These are phyloP conservation scores for Phaeosphaeria sp. DNA, from an alignment of 2,329 filamentous ascomycete genomes.

Conservation along the genomic window DNA sequence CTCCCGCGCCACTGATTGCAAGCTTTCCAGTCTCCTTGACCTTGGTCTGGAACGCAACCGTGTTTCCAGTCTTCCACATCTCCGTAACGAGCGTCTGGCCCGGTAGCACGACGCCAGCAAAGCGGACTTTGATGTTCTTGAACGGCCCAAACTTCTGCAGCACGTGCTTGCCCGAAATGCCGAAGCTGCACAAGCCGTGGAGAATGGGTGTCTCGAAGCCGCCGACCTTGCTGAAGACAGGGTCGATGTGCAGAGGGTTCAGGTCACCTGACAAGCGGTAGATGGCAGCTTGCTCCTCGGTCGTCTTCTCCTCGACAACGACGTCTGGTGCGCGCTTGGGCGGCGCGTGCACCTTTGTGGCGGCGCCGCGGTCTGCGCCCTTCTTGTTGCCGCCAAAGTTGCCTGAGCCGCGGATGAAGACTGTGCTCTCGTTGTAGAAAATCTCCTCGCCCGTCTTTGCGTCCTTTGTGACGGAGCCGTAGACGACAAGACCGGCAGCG, in stretches of 20 bases:
- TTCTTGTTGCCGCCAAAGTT: conserved; percentile 87
- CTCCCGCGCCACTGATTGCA: conserved; percentile 81
- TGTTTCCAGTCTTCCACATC: conserved; percentile 89
- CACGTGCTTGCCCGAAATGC: conserved; percentile 88
- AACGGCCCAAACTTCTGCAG: conserved; percentile 81
- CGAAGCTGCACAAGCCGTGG: conserved; percentile 96
- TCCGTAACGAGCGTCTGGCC: conserved; percentile 89
- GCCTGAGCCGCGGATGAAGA: conserved; percentile 89
- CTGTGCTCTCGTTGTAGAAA: conserved; percentile 96
- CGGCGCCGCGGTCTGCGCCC: conserved; percentile 76
- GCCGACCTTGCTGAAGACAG: conserved; percentile 89
- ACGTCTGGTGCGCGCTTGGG: conserved; percentile 79
- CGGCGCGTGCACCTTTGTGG: conserved; percentile 79
- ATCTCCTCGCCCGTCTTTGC: conserved; percentile 85
- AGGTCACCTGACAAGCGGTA: conserved; percentile 94
- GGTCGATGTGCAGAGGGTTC: conserved; percentile 96
- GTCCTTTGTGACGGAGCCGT: conserved; percentile 81
- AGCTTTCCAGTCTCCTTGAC: conserved; percentile 94
- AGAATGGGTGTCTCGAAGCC: conserved; percentile 95
- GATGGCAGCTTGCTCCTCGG: conserved; percentile 87
- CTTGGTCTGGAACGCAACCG: conserved; percentile 82
- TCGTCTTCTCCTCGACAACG: conserved; percentile 84
- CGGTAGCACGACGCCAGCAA: conserved; percentile 83
- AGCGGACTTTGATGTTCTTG: conserved; percentile 92
- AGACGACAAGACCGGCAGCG: conserved; percentile 81